phyloP scores from a whole-genome alignment of 1,284 basidiomycete genomes.

The Cryptococcus hybrid region DNA sequence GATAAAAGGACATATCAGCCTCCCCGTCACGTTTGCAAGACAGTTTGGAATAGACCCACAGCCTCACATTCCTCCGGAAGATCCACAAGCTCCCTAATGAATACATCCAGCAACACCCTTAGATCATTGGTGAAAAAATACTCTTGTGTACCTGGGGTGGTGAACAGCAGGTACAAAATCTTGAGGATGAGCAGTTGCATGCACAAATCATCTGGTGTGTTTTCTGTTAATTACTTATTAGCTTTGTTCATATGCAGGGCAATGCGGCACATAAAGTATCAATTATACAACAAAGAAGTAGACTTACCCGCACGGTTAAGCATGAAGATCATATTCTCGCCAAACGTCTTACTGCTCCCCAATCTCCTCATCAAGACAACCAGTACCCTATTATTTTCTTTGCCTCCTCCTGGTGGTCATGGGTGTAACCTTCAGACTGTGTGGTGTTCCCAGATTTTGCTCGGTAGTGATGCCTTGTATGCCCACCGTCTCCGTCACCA shows the following conservation, averaged over 20 bases:
- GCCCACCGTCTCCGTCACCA: neutral
- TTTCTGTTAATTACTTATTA: conserved; percentile 54
- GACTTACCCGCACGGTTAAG: conserved; percentile 84
- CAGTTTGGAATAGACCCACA: conserved; percentile 55
- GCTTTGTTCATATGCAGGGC: no score
- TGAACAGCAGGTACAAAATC: conserved; percentile 91
- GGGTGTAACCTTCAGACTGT: conserved; percentile 7
- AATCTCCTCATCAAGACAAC: conserved; percentile 77
- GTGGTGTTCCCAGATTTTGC: conserved; percentile 19
- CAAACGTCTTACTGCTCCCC: conserved; percentile 87
- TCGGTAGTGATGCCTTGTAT: conserved; percentile 25
- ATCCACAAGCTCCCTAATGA: conserved; percentile 85
- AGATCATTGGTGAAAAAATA: conserved; percentile 99
- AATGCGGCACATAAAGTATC: no score
- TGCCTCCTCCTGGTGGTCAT: conserved; percentile 37
- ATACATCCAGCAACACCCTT: conserved; percentile 93
- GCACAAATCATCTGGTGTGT: conserved; percentile 83
- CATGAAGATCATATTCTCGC: conserved; percentile 99
- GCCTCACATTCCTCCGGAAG: conserved; percentile 92
- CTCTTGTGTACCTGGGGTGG: conserved; percentile 86
- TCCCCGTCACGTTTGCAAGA: no score
- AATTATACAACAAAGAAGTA: no score
- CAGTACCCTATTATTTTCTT: conserved; percentile 70
- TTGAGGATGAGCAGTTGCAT: conserved; percentile 95
- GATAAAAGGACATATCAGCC: neutral